phyloP scores from a whole-genome alignment of 73 alveolate species.

The Durusdinium trenchii region DNA sequence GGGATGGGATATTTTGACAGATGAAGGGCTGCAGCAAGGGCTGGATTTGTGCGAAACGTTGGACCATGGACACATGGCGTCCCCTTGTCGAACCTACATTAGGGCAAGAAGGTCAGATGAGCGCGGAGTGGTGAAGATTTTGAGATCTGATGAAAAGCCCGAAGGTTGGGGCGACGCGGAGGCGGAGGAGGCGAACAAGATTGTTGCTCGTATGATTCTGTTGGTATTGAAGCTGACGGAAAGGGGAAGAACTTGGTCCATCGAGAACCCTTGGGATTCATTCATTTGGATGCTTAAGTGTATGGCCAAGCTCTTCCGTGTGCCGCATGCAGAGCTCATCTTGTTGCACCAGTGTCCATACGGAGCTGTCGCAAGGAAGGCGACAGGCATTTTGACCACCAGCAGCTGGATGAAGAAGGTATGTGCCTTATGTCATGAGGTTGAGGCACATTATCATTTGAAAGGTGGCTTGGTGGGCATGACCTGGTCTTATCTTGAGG shows the following conservation, averaged over 20 bases:
- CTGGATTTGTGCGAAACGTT: neutral
- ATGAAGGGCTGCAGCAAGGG: neutral
- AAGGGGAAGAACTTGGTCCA: neutral
- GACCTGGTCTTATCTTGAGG: neutral
- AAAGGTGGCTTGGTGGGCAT: neutral
- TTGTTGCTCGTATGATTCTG: neutral
- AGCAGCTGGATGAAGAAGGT: neutral
- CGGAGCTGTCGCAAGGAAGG: neutral
- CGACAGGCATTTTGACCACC: neutral
- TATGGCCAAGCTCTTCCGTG: neutral
- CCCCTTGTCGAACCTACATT: constrained; percentile 8
- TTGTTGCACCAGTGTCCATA: neutral
- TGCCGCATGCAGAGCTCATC: neutral
- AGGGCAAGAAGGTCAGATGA: constrained; percentile 10
- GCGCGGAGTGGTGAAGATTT: neutral
- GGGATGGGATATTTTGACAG: neutral
- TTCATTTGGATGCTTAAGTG: neutral
- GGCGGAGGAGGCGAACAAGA: constrained; percentile 53
- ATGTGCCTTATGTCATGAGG: neutral
- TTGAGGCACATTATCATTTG: neutral
- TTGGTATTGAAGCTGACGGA: neutral
- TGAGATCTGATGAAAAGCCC: neutral
- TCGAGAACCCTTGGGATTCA: constrained; percentile 12
- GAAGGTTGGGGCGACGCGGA: constrained; percentile 27
- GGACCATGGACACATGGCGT: constrained; percentile 41